phyloP scores from a whole-genome alignment of 2,329 filamentous ascomycete genomes.

The Fusarium cyanostomum region DNA sequence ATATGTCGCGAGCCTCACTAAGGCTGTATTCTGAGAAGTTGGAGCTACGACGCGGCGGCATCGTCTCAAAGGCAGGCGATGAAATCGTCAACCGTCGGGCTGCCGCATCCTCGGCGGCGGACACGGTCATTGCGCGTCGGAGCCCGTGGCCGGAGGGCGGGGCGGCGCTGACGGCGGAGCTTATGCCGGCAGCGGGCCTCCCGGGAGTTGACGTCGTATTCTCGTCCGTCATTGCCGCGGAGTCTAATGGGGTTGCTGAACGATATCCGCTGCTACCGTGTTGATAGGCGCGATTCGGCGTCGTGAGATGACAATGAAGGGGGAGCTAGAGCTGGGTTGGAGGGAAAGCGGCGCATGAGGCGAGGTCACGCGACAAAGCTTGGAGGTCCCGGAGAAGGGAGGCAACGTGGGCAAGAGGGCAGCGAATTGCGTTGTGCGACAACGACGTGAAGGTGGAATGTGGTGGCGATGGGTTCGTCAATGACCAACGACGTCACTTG shows the following conservation, averaged over 20 bases:
- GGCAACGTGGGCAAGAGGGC: neutral
- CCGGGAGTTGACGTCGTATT: conserved; percentile 22
- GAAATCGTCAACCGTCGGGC: conserved; percentile 19
- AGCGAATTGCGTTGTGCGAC: conserved; percentile 21
- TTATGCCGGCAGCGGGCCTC: conserved; percentile 44
- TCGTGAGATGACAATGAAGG: neutral
- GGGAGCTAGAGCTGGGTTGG: neutral
- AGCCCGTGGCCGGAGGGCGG: conserved; percentile 49
- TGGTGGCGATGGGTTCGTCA: conserved; percentile 27
- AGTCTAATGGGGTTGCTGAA: conserved; percentile 9
- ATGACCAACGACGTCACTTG: conserved; percentile 32
- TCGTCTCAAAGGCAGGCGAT: conserved; percentile 41
- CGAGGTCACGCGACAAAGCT: conserved; percentile 33
- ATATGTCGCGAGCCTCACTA: conserved; percentile 74
- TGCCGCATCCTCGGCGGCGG: conserved; percentile 40
- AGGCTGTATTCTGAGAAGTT: conserved; percentile 80
- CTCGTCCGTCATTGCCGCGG: conserved; percentile 30
- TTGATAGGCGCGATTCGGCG: neutral
- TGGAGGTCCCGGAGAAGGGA: neutral
- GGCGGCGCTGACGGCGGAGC: conserved; percentile 33
- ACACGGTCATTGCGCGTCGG: conserved; percentile 54
- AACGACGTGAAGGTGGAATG: conserved; percentile 25
- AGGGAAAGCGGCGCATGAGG: conserved; percentile 13
- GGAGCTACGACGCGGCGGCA: conserved; percentile 73
- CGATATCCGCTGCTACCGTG: conserved; percentile 7